Evolutionary conservation across 192 early-diverging fungal species (phyloP).

Genomic region (Rhizophagus sp.): DNA sequence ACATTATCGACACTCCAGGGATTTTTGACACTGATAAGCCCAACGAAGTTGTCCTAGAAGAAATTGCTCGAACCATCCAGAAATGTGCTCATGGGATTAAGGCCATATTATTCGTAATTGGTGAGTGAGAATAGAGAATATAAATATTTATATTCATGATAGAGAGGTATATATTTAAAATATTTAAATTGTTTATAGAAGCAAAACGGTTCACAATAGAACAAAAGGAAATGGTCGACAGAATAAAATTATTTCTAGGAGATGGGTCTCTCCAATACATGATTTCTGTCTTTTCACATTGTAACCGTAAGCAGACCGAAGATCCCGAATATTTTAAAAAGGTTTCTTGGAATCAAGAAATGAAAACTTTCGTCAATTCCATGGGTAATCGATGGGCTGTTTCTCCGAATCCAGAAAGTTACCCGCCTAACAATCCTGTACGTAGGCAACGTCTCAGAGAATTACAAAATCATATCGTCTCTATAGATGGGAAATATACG

Average conservation of each 20-base stretch:
- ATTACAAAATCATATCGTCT: neutral
- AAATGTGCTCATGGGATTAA: neutral
- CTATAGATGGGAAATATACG: neutral
- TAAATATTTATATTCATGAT: too few species aligned
- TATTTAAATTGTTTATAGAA: neutral
- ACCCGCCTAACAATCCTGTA: neutral
- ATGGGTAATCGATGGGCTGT: neutral
- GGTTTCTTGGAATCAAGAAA: neutral
- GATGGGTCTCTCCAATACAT: neutral
- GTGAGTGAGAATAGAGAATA: neutral
- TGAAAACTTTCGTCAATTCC: neutral
- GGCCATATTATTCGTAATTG: constrained; percentile 8
- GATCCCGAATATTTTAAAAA: neutral
- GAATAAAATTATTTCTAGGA: neutral
- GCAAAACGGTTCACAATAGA: neutral
- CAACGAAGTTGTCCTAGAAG: neutral
- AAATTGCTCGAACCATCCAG: neutral
- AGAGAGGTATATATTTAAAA: neutral
- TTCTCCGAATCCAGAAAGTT: neutral
- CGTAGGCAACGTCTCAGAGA: neutral
- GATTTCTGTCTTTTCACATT: neutral
- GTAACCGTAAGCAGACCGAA: neutral
- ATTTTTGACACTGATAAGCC: neutral
- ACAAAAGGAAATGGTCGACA: neutral
- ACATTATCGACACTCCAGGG: neutral